Evolutionary conservation across 2,329 filamentous ascomycete species (phyloP).

Genomic region (Hypoxylon sp.): DNA sequence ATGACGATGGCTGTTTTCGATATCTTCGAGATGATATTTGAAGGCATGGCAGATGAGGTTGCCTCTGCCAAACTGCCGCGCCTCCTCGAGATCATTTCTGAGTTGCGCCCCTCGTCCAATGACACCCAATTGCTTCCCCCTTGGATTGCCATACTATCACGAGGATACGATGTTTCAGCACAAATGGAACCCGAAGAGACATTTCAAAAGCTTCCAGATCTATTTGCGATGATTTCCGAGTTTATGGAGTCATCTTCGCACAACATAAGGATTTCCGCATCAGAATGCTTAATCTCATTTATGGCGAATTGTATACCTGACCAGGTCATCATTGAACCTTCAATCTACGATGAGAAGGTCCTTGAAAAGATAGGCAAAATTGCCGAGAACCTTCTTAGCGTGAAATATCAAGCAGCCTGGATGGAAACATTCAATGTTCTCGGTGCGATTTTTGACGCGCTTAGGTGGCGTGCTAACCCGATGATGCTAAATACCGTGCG

Average conservation of each 20-base stretch:
- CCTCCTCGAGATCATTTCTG: conserved; percentile 90
- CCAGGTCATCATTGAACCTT: conserved; percentile 86
- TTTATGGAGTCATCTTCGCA: conserved; percentile 90
- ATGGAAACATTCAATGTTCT: conserved; percentile 93
- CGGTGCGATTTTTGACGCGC: conserved; percentile 85
- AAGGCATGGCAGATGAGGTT: conserved; percentile 86
- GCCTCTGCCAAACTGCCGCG: conserved; percentile 90
- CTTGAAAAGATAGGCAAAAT: conserved; percentile 83
- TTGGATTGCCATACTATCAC: conserved; percentile 95
- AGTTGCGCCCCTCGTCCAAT: conserved; percentile 90
- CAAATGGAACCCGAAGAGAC: conserved; percentile 91
- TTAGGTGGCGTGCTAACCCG: conserved; percentile 87
- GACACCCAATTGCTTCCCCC: conserved; percentile 95
- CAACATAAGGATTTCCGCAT: conserved; percentile 94
- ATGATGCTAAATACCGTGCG: conserved; percentile 81
- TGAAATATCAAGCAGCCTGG: conserved; percentile 96
- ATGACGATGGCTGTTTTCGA: conserved; percentile 97
- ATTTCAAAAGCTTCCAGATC: conserved; percentile 87
- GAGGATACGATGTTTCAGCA: conserved; percentile 93
- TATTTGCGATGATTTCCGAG: conserved; percentile 82
- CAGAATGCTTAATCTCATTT: conserved; percentile 94
- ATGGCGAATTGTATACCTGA: conserved; percentile 89
- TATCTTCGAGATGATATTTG: conserved; percentile 97
- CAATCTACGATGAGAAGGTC: conserved; percentile 91
- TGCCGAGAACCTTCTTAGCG: conserved; percentile 80